phyloP scores from a whole-genome alignment of 228 moss, liverwort and hornwort genomes.

The Sphagnum magellanicum region DNA sequence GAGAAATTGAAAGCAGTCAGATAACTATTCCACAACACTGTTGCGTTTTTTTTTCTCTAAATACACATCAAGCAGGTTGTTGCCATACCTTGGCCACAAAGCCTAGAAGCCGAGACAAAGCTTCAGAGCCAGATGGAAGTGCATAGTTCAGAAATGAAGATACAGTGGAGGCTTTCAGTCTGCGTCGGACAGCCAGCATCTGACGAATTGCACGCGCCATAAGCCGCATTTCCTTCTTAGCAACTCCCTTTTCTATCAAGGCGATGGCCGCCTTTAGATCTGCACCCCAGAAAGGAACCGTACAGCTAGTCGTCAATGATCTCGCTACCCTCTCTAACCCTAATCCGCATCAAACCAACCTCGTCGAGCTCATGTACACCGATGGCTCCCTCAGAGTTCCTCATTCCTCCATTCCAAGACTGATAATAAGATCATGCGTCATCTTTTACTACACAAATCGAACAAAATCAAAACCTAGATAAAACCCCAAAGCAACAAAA shows the following conservation, averaged over 20 bases:
- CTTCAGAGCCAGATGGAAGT: constrained; percentile 69
- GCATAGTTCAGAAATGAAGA: constrained; percentile 58
- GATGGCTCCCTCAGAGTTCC: not conserved
- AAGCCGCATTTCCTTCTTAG: constrained; percentile 82
- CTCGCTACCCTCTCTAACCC: constrained; percentile 1
- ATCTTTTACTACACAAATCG: not conserved
- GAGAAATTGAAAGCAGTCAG: not conserved
- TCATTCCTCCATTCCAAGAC: constrained; percentile 5
- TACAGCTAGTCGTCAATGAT: constrained; percentile 1
- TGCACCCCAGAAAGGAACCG: constrained; percentile 5
- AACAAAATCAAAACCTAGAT: not conserved
- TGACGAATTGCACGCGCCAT: constrained; percentile 86
- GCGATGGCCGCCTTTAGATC: constrained; percentile 64
- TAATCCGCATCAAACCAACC: not conserved
- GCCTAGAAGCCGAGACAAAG: constrained; percentile 43
- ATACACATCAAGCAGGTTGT: too few species aligned
- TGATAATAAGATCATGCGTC: not conserved
- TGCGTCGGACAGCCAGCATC: constrained; percentile 66
- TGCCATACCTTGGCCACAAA: constrained; percentile 8
- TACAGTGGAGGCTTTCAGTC: constrained; percentile 56
- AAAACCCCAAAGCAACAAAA: not conserved
- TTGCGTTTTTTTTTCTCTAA: too few species aligned
- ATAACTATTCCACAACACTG: too few species aligned
- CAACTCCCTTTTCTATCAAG: constrained; percentile 79
- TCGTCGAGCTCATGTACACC: not conserved